A percentile compares a stretch with the other conserved stretches of the same genome.
phyloP scores from a whole-genome alignment of 2,329 filamentous ascomycete species.

The Exophiala sp. region DNA sequence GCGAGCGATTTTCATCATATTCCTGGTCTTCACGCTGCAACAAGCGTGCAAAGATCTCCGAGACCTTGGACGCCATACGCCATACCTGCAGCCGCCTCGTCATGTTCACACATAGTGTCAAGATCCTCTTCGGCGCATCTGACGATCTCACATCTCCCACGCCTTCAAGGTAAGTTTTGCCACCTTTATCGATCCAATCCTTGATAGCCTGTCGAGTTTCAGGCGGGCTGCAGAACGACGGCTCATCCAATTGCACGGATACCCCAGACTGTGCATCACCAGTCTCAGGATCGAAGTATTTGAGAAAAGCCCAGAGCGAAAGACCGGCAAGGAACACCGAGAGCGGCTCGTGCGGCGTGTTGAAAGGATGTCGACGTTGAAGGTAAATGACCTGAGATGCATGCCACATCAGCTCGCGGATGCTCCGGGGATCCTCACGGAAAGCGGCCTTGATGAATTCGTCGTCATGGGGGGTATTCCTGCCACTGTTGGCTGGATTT shows the following conservation, averaged over 20 bases:
- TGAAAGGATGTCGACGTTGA: slow-evolving; percentile 12
- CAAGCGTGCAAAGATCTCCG: slow-evolving; percentile 7
- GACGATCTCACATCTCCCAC: slow-evolving; percentile 1
- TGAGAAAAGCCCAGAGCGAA: slow-evolving; percentile 3
- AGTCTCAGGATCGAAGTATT: slow-evolving; percentile 4
- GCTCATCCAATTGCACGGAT: slow-evolving; percentile 5
- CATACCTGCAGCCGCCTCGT: slow-evolving; percentile 7
- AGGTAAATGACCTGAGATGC: slow-evolving; percentile 8
- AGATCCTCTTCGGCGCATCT: slow-evolving; percentile 2
- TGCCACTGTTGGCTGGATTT: not conserved
- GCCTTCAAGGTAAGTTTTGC: slow-evolving; percentile 8
- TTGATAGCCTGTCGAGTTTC: not conserved
- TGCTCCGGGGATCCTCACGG: not conserved
- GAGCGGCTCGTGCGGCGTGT: slow-evolving; percentile 7
- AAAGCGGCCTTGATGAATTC: not conserved
- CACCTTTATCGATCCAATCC: slow-evolving; percentile 4
- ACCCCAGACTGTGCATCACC: not conserved
- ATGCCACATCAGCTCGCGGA: slow-evolving; percentile 11
- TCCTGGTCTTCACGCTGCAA: slow-evolving; percentile 5
- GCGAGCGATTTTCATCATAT: not conserved
- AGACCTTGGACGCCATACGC: slow-evolving; percentile 7
- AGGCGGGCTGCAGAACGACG: slow-evolving; percentile 2
- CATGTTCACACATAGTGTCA: slow-evolving; percentile 3
- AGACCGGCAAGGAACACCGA: slow-evolving; percentile 9
- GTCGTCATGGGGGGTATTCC: not conserved